A percentile compares a stretch with the other conserved stretches of the same genome.
Evolutionary conservation across 495 filamentous ascomycete genomes (phyloP).

Genomic region (Talaromyces borbonicus): DNA sequence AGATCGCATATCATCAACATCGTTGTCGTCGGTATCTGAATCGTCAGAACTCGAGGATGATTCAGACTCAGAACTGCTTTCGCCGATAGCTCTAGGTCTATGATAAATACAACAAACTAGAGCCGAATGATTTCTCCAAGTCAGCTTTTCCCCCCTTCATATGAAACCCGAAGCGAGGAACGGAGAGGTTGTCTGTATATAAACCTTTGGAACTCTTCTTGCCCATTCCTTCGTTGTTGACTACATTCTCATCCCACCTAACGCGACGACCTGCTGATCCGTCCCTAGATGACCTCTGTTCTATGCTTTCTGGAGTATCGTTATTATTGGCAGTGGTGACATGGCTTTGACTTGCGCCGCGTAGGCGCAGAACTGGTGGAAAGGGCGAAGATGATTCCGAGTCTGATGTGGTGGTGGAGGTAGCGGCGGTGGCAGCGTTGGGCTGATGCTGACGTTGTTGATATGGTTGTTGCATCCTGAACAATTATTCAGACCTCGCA

Average conservation of each 20-base stretch:
- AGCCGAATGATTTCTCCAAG: not conserved
- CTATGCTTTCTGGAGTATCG: not conserved
- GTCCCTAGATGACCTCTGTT: constrained; percentile 7
- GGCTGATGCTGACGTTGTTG: not conserved
- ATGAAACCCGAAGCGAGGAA: not conserved
- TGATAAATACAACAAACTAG: constrained; percentile 98
- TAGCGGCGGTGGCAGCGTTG: not conserved
- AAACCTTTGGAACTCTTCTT: constrained; percentile 90
- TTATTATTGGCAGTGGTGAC: not conserved
- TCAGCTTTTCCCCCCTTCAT: not conserved
- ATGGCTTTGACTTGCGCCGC: constrained; percentile 21
- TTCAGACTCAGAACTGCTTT: constrained; percentile 69
- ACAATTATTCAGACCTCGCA: too few relatives aligned
- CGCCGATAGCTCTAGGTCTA: constrained; percentile 68
- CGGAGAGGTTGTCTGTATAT: too few relatives aligned
- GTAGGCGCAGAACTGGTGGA: constrained; percentile 24
- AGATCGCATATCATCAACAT: constrained; percentile 17
- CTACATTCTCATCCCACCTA: constrained; percentile 83
- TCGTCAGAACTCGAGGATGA: constrained; percentile 53
- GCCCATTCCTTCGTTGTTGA: constrained; percentile 94
- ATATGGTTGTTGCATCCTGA: too few relatives aligned
- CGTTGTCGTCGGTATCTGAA: constrained; percentile 46
- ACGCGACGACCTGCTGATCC: constrained; percentile 41
- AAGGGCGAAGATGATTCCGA: not conserved
- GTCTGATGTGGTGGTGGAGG: not conserved